Percentiles rank a stretch among this genome's conserved stretches.
These are phyloP conservation scores for Aspergillus cejpii DNA, from an alignment of 2,329 filamentous ascomycete genomes.

Conservation along the genomic window DNA sequence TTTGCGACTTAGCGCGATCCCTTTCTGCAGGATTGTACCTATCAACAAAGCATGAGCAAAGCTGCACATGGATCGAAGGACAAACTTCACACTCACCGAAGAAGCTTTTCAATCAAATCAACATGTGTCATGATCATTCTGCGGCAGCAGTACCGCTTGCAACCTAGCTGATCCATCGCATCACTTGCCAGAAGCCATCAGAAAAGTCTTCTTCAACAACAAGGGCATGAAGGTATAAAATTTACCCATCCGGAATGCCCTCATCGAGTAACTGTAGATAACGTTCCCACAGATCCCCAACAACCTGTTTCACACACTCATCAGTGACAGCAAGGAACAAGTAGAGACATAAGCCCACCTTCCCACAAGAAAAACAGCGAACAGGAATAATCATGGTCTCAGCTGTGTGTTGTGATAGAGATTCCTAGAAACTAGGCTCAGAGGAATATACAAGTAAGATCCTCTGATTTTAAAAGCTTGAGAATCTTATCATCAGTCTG, in stretches of 20 bases:
- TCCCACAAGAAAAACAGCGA: conserved; percentile 97
- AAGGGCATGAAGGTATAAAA: conserved; percentile 9
- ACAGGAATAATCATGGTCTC: conserved; percentile 88
- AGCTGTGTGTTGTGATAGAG: not conserved
- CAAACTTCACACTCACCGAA: conserved; percentile 60
- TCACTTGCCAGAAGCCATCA: conserved; percentile 53
- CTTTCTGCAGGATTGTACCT: conserved; percentile 31
- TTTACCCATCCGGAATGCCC: conserved; percentile 66
- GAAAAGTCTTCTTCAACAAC: not conserved
- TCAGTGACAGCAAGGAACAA: conserved; percentile 2
- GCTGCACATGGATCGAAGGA: not conserved
- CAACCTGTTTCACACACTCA: conserved; percentile 57
- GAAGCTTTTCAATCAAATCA: conserved; percentile 94
- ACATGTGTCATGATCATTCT: conserved; percentile 99
- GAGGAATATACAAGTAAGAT: not conserved
- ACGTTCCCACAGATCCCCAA: conserved; percentile 93
- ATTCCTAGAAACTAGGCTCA: conserved; percentile 1
- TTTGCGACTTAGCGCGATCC: conserved; percentile 35
- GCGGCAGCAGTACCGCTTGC: conserved; percentile 95
- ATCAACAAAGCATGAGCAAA: conserved; percentile 1
- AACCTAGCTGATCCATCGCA: conserved; percentile 89
- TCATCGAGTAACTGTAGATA: conserved; percentile 86
- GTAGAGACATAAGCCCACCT: conserved; percentile 54
- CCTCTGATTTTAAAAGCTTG: too few relatives aligned
- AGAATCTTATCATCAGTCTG: too few relatives aligned